These are phyloP conservation scores for Hapsidospora chrysogenum DNA, from an alignment of 495 filamentous ascomycete genomes.

Conservation along the genomic window DNA sequence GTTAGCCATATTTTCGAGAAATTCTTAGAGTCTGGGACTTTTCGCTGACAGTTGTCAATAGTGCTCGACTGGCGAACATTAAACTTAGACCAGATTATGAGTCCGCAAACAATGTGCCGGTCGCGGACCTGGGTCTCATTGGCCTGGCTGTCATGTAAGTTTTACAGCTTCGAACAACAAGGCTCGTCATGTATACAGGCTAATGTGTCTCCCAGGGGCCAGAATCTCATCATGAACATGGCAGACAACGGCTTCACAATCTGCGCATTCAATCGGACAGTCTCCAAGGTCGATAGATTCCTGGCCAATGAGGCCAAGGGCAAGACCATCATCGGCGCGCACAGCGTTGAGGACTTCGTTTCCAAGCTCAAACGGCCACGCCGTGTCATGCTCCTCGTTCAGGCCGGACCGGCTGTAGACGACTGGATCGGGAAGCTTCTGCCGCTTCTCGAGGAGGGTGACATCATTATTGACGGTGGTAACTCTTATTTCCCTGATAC, in stretches of 20 bases:
- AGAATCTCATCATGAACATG: conserved; percentile 98
- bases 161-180: conserved; percentile 1
- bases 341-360: conserved; percentile 86
- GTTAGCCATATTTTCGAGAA: conserved; percentile 2
- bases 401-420: conserved; percentile 94
- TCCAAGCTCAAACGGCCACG: conserved; percentile 92
- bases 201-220: conserved; percentile 21
- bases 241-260: conserved; percentile 93
- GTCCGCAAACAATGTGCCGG: conserved; percentile 32
- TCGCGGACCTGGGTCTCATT: conserved; percentile 93
- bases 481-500: conserved; percentile 99
- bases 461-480: conserved; percentile 98
- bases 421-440: conserved; percentile 95
- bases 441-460: conserved; percentile 73
- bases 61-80: conserved; percentile 76
- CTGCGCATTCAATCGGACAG: conserved; percentile 93
- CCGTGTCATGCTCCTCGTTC: conserved; percentile 93
- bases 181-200: not conserved
- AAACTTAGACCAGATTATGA: conserved; percentile 44
- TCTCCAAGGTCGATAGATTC: conserved; percentile 94
- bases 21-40: conserved; percentile 31
- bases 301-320: conserved; percentile 87
- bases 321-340: conserved; percentile 83
- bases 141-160: conserved; percentile 94
- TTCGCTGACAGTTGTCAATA: too few relatives aligned